phyloP scores from a whole-genome alignment of 2,329 filamentous ascomycete genomes.

The Canariomyces notabilis region DNA sequence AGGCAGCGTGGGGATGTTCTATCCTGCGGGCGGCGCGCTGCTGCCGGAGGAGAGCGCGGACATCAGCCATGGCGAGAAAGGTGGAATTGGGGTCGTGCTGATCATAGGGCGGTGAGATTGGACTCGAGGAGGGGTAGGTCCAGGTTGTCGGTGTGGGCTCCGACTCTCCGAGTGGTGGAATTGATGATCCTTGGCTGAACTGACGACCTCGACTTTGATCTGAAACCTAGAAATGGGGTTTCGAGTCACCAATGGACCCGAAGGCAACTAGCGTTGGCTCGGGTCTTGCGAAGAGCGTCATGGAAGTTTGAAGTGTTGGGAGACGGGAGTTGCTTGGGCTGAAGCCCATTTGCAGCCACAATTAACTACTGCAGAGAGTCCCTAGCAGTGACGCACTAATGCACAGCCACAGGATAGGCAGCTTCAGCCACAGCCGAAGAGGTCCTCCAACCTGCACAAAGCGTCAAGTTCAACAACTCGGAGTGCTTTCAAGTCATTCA shows the following conservation, averaged over 20 bases:
- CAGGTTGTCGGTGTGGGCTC: no score
- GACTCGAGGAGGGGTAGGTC: neutral
- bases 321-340: neutral
- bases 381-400: slow-evolving; percentile 1
- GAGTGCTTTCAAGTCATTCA: neutral
- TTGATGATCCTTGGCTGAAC: neutral
- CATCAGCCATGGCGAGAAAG: slow-evolving; percentile 61
- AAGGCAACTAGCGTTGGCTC: neutral
- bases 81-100: slow-evolving; percentile 5
- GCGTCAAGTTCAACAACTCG: no score
- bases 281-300: neutral
- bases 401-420: slow-evolving; percentile 11
- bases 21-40: slow-evolving; percentile 71
- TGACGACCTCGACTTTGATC: neutral
- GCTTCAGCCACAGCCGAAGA: slow-evolving; percentile 22
- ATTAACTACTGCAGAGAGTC: no score
- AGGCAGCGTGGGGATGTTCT: slow-evolving; percentile 62
- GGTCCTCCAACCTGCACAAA: slow-evolving; percentile 2
- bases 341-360: slow-evolving; percentile 3
- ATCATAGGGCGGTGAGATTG: slow-evolving; percentile 1
- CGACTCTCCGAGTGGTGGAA: neutral
- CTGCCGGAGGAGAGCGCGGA: slow-evolving; percentile 71
- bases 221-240: neutral
- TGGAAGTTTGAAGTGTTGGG: slow-evolving; percentile 1
- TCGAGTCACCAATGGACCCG: slow-evolving; percentile 4